Evolutionary conservation across 352 stramenopile genomes (phyloP).

Genomic region (Phytophthora hybrid): DNA sequence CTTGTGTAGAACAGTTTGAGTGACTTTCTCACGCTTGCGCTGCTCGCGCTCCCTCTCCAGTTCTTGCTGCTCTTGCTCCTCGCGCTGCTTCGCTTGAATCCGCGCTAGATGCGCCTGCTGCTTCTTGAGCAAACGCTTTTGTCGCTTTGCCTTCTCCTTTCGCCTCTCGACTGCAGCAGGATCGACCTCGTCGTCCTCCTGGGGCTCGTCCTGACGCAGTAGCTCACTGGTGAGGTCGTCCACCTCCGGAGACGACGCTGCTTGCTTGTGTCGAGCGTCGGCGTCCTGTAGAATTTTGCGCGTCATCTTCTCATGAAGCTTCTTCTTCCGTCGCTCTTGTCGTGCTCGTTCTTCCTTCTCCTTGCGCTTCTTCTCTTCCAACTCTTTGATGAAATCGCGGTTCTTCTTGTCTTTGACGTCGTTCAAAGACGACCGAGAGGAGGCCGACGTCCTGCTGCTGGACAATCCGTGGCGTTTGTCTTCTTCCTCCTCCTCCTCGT

Average conservation of each 20-base stretch:
- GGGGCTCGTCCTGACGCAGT: constrained; percentile 17
- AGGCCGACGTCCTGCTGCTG: constrained; percentile 23
- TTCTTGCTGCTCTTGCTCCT: constrained; percentile 61
- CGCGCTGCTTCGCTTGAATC: constrained; percentile 61
- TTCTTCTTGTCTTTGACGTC: constrained; percentile 53
- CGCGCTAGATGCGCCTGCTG: constrained; percentile 63
- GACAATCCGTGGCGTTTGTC: constrained; percentile 25
- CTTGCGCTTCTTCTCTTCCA: constrained; percentile 80
- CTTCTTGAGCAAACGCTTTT: constrained; percentile 68
- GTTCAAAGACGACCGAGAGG: constrained; percentile 28
- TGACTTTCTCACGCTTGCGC: constrained; percentile 65
- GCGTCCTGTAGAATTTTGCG: constrained; percentile 62
- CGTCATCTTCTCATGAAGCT: constrained; percentile 67
- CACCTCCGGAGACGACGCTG: constrained; percentile 26
- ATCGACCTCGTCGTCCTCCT: constrained; percentile 35
- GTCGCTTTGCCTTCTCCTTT: constrained; percentile 49
- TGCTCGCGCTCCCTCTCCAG: constrained; percentile 55
- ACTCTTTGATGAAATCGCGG: constrained; percentile 70
- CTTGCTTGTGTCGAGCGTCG: constrained; percentile 40
- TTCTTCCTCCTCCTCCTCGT: constrained; percentile 36
- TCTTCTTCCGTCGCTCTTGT: constrained; percentile 60
- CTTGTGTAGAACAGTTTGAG: constrained; percentile 58
- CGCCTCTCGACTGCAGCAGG: constrained; percentile 16
- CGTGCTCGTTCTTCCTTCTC: constrained; percentile 61
- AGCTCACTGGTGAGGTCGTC: constrained; percentile 23